A percentile compares a stretch with the other conserved stretches of the same genome.
phyloP scores from a whole-genome alignment of 805 yeast genomes.

The Yarrowia porcina region DNA sequence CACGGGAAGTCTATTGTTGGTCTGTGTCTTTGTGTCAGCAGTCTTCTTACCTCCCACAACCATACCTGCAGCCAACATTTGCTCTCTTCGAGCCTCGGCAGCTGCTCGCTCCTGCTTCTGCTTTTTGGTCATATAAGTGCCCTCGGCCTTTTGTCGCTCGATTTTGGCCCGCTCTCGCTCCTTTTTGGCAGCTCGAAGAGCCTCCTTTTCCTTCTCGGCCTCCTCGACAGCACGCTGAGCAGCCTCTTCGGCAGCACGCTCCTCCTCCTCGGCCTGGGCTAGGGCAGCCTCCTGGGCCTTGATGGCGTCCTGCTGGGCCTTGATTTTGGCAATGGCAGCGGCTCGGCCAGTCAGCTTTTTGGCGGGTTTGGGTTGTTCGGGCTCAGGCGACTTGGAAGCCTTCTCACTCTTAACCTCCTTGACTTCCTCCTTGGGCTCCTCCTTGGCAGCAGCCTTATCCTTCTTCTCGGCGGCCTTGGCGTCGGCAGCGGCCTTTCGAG shows the following conservation, averaged over 20 bases:
- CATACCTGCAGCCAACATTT: conserved; percentile 69
- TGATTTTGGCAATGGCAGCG: conserved; percentile 49
- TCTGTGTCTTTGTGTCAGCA: conserved; percentile 38
- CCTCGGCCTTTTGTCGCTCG: conserved; percentile 94
- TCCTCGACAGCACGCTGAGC: conserved; percentile 1
- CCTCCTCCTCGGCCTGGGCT: conserved; percentile 28
- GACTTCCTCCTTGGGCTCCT: conserved; percentile 20
- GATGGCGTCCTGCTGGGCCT: conserved; percentile 50
- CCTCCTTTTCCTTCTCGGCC: conserved; percentile 36
- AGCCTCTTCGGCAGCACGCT: conserved; percentile 29
- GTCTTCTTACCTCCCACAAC: conserved; percentile 57
- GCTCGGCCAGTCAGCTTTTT: conserved; percentile 25
- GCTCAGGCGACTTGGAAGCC: neutral
- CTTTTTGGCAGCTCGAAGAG: conserved; percentile 52
- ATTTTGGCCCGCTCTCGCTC: conserved; percentile 83
- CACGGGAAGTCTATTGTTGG: conserved; percentile 37
- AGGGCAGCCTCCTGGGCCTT: conserved; percentile 54
- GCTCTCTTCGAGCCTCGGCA: conserved; percentile 85
- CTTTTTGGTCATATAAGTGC: conserved; percentile 87
- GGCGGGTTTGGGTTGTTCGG: conserved; percentile 1
- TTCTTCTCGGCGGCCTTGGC: conserved; percentile 40
- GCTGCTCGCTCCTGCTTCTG: conserved; percentile 89
- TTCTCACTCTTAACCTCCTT: too few relatives aligned
- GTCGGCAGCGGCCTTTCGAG: conserved; percentile 26
- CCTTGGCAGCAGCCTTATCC: conserved; percentile 12